Percentiles rank a stretch among this genome's conserved stretches.
Conservation (phyloP, 257 asterid genomes). For the Solanum etuberosum region DNA sequence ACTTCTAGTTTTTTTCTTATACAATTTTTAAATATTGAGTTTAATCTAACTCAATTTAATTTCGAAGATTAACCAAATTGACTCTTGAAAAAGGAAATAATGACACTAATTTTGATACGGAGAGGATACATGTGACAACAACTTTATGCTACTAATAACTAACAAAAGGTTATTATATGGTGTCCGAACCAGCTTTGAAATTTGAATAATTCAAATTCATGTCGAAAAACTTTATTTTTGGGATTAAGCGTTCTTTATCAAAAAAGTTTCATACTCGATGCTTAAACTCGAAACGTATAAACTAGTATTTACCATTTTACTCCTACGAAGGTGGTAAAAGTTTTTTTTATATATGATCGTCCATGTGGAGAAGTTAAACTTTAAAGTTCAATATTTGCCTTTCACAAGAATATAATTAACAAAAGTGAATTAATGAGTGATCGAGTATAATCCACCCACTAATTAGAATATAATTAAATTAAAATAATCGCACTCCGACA, state of each 20-base stretch:
- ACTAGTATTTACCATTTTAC: neutral
- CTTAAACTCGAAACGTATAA: fast-evolving
- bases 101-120: neutral
- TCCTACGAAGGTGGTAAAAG: neutral
- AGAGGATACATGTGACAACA: neutral
- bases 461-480: neutral
- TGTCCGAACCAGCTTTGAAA: fast-evolving
- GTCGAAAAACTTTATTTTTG: fast-evolving
- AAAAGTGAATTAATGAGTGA: neutral
- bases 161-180: neutral
- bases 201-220: neutral
- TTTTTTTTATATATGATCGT: neutral
- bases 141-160: neutral
- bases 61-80: neutral
- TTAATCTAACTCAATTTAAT: neutral
- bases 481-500: neutral
- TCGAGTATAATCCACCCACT: neutral
- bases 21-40: neutral
- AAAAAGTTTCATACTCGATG: neutral
- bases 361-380: neutral
- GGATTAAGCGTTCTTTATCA: fast-evolving
- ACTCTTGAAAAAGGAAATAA: neutral
- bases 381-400: neutral
- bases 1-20: neutral
- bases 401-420: neutral